phyloP scores from a whole-genome alignment of 2,329 filamentous ascomycete genomes.

The Xylaria hypoxylon region DNA sequence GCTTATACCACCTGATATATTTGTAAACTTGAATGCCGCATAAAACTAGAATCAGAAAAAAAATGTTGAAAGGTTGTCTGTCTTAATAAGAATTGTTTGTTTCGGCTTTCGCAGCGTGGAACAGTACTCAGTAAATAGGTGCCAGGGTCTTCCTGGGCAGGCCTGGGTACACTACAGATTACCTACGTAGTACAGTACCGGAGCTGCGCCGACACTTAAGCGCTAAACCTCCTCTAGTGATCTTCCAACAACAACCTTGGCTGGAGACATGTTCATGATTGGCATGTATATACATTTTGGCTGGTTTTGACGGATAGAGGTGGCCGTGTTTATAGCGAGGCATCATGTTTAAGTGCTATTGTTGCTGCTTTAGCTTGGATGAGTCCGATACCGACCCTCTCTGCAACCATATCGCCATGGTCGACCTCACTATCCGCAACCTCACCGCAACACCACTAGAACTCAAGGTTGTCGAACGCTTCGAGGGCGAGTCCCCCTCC shows the following conservation, averaged over 20 bases:
- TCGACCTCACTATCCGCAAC: constrained; percentile 80
- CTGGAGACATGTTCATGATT: constrained; percentile 18
- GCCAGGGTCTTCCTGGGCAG: constrained; percentile 2
- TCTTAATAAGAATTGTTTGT: too few relatives aligned
- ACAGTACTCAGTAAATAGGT: too few relatives aligned
- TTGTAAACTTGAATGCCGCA: too few relatives aligned
- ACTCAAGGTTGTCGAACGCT: constrained; percentile 79
- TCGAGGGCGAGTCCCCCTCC: constrained; percentile 64
- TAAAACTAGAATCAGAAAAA: too few relatives aligned
- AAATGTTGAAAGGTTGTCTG: too few relatives aligned
- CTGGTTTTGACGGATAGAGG: constrained; percentile 18
- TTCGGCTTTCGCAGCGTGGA: too few relatives aligned
- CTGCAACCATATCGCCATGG: constrained; percentile 52
- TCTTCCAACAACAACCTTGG: constrained; percentile 23
- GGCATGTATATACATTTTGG: constrained; percentile 12
- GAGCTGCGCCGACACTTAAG: constrained; percentile 18
- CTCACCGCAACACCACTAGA: constrained; percentile 79
- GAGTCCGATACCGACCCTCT: constrained; percentile 27
- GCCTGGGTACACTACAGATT: too few relatives aligned
- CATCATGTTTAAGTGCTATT: constrained; percentile 31
- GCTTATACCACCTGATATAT: too few relatives aligned
- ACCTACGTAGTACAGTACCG: too few relatives aligned
- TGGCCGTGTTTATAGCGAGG: background rate
- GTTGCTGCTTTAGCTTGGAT: constrained; percentile 30
- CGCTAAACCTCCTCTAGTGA: constrained; percentile 8